Evolutionary conservation across 768 basidiomycete genomes (phyloP).

Genomic region (Xanthoconium purpureum): DNA sequence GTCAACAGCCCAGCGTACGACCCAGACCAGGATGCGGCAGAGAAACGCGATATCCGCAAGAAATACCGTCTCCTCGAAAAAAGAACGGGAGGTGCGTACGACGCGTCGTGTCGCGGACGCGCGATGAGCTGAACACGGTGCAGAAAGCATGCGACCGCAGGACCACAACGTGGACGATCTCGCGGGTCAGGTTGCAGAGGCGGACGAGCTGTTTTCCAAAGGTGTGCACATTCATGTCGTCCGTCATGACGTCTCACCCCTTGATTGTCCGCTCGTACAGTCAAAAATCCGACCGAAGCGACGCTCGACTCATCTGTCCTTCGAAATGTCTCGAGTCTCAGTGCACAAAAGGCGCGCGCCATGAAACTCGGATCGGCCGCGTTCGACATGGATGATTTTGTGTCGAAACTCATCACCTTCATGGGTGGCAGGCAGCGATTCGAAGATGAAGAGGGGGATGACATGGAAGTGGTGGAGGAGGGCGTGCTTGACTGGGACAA

Average conservation of each 20-base stretch:
- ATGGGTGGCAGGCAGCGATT: conserved; percentile 70
- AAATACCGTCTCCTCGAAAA: conserved; percentile 67
- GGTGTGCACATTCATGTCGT: conserved; percentile 35
- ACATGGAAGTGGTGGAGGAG: conserved; percentile 52
- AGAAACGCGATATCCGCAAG: conserved; percentile 70
- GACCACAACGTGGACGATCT: conserved; percentile 58
- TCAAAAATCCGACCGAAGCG: conserved; percentile 83
- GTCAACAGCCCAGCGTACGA: conserved; percentile 51
- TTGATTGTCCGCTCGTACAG: conserved; percentile 33
- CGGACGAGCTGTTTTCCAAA: conserved; percentile 63
- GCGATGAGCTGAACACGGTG: not conserved
- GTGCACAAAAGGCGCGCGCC: conserved; percentile 83
- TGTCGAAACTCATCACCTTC: conserved; percentile 67
- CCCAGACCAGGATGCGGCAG: conserved; percentile 81
- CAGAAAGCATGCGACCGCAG: conserved; percentile 50
- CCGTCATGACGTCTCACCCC: conserved; percentile 1
- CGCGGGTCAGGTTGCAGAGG: conserved; percentile 50
- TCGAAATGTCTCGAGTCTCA: conserved; percentile 70
- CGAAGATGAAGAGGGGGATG: conserved; percentile 44
- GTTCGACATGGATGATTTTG: conserved; percentile 91
- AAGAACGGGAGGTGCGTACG: conserved; percentile 56
- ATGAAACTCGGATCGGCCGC: conserved; percentile 85
- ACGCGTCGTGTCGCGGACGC: not conserved
- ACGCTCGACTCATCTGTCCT: conserved; percentile 86
- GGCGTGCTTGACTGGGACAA: conserved; percentile 74